A percentile compares a stretch with the other conserved stretches of the same genome.
phyloP scores from a whole-genome alignment of 257 asterid species.

The Euphrasia confusa region DNA sequence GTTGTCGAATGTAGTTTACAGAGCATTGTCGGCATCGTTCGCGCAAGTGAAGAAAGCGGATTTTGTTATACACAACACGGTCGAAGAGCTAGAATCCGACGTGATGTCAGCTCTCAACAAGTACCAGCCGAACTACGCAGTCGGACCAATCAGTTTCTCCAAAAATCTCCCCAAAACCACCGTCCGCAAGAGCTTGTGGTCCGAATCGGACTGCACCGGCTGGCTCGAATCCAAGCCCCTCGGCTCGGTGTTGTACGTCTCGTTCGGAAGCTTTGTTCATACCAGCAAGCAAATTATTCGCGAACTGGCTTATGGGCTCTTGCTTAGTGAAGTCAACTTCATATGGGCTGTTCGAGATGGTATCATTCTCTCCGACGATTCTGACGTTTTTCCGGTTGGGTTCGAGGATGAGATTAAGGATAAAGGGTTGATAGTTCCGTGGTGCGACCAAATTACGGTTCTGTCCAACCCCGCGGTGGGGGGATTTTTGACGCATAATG shows the following conservation, averaged over 20 bases:
- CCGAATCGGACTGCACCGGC: no score
- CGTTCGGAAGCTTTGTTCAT: not conserved
- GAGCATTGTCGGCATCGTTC: slow-evolving; percentile 16
- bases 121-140: not conserved
- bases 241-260: no score
- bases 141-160: slow-evolving; percentile 26
- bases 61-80: slow-evolving; percentile 23
- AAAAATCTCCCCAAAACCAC: no score
- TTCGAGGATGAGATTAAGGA: slow-evolving; percentile 23
- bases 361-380: slow-evolving; percentile 22
- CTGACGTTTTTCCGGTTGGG: slow-evolving; percentile 21
- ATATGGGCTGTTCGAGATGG: slow-evolving; percentile 61
- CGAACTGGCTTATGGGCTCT: not conserved
- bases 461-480: slow-evolving; percentile 34
- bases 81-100: slow-evolving; percentile 15
- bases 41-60: slow-evolving; percentile 17
- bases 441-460: slow-evolving; percentile 35
- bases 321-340: slow-evolving; percentile 25
- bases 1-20: not conserved
- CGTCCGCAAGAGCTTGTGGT: no score
- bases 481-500: slow-evolving; percentile 44
- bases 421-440: slow-evolving; percentile 37
- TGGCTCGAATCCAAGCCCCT: no score
- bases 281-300: not conserved
- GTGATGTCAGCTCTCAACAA: slow-evolving; percentile 6